Evolutionary conservation across 306 rosid genomes (phyloP).

Genomic region (Boehmeria nivea): DNA sequence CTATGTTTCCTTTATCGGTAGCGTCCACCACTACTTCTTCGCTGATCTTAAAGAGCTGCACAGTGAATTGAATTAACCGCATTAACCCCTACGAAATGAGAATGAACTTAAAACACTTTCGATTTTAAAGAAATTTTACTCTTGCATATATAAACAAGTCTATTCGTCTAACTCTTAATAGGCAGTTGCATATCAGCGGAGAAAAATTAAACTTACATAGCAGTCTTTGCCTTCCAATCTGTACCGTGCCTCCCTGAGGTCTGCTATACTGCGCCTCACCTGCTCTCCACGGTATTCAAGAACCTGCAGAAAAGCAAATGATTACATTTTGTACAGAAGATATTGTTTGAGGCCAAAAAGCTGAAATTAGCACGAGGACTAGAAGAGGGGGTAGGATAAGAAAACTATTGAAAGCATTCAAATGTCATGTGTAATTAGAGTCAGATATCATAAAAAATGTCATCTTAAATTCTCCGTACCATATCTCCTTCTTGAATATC

Average conservation of each 20-base stretch:
- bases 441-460: no score
- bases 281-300: conserved; percentile 99
- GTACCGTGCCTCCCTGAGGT: conserved; percentile 86
- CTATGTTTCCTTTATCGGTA: conserved; percentile 97
- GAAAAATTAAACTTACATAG: conserved; percentile 53
- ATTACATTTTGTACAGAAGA: conserved; percentile 1
- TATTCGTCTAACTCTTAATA: no score
- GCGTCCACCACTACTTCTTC: conserved; percentile 99
- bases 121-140: not conserved
- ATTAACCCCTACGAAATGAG: conserved; percentile 12
- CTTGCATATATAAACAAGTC: not conserved
- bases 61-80: not conserved
- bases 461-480: conserved; percentile 41
- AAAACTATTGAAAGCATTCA: no score
- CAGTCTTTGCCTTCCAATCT: conserved; percentile 86
- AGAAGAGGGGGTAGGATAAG: no score
- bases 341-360: not conserved
- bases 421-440: no score
- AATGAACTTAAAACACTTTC: not conserved
- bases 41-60: conserved; percentile 91
- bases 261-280: conserved; percentile 87
- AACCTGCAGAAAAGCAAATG: conserved; percentile 51
- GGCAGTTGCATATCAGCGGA: not conserved
- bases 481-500: conserved; percentile 98
- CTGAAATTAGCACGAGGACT: no score